Conservation (phyloP, 1,284 basidiomycete genomes). For the Peniophora sp. region DNA sequence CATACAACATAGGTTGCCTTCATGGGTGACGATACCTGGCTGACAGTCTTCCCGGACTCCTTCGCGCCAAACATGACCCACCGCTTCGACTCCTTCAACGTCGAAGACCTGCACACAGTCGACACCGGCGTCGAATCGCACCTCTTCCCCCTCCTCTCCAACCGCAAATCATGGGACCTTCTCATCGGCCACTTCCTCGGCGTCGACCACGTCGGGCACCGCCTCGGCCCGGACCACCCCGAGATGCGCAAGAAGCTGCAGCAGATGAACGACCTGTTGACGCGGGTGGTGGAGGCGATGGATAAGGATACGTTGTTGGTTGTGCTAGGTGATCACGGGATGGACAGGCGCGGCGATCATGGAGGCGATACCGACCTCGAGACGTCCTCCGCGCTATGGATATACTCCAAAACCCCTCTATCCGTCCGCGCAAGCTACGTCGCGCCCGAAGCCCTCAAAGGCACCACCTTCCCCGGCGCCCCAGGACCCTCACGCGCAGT, state of each 20-base stretch:
- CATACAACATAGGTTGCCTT: constrained; percentile 49
- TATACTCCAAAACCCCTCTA: constrained; percentile 72
- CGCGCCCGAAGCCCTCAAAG: constrained; percentile 42
- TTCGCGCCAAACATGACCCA: constrained; percentile 69
- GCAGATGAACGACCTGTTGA: constrained; percentile 83
- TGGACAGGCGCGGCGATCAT: constrained; percentile 94
- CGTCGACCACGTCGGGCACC: constrained; percentile 94
- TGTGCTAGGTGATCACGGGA: constrained; percentile 94
- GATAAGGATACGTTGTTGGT: constrained; percentile 86
- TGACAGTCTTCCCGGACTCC: constrained; percentile 74
- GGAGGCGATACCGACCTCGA: constrained; percentile 89
- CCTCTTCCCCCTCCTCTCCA: constrained; percentile 72
- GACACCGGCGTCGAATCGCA: constrained; percentile 84
- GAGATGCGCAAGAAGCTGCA: constrained; percentile 80
- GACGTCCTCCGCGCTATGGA: constrained; percentile 83
- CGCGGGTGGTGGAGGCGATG: constrained; percentile 55
- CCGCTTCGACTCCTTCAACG: constrained; percentile 96
- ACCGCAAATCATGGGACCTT: constrained; percentile 65
- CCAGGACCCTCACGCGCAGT: constrained; percentile 54
- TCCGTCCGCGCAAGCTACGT: constrained; percentile 24
- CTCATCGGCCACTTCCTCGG: constrained; percentile 95
- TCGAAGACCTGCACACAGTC: constrained; percentile 95
- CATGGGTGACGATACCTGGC: constrained; percentile 98
- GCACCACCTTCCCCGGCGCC: constrained; percentile 57
- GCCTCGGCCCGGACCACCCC: constrained; percentile 84